Conservation (phyloP, 306 rosid species). For the Acacia acuminata region DNA sequence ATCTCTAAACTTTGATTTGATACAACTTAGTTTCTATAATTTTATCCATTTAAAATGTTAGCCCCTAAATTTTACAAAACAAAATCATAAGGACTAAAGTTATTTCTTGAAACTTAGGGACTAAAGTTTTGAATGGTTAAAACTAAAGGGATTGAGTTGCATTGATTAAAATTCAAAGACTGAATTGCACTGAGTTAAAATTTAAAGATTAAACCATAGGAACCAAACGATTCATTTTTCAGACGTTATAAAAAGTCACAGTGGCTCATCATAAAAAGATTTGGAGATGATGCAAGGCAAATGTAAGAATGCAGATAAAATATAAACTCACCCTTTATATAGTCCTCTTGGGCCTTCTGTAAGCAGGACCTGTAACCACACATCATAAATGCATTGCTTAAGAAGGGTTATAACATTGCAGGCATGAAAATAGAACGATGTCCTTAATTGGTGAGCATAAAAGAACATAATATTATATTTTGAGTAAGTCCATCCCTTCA, state of each 20-base stretch:
- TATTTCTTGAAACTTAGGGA: background rate
- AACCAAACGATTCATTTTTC: too few relatives aligned
- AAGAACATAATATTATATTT: background rate
- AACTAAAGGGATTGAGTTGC: too few relatives aligned
- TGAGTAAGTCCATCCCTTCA: background rate
- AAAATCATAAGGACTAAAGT: background rate
- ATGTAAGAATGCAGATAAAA: conserved; percentile 23
- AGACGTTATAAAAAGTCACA: background rate
- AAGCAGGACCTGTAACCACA: conserved; percentile 67
- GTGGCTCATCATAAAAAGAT: background rate
- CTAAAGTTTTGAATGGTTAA: background rate
- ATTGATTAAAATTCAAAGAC: too few relatives aligned
- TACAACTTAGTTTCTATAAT: too few relatives aligned
- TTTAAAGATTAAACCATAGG: background rate
- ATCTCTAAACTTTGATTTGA: too few relatives aligned
- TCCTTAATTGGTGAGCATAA: background rate
- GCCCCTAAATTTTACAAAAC: background rate
- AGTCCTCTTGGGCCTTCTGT: conserved; percentile 90
- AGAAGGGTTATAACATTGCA: conserved; percentile 20
- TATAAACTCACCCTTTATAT: conserved; percentile 86
- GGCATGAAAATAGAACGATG: background rate
- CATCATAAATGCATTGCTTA: conserved; percentile 21
- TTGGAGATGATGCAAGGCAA: conserved; percentile 26
- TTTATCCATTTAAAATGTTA: too few relatives aligned
- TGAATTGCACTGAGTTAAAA: too few relatives aligned